A percentile compares a stretch with the other conserved stretches of the same genome.
phyloP scores from a whole-genome alignment of 441 rosid species.

The Raphanus hybrid region DNA sequence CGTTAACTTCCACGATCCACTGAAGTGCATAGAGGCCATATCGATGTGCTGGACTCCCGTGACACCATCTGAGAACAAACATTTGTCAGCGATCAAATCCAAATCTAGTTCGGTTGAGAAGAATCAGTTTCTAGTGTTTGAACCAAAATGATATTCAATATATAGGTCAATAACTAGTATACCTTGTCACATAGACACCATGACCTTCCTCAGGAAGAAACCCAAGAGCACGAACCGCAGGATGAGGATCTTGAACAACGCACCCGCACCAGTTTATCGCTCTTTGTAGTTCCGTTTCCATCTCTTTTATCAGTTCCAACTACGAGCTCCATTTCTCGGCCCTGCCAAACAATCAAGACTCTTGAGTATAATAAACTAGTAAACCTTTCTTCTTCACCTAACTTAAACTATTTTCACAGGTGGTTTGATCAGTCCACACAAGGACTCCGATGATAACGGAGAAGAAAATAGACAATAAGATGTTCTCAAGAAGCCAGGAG shows the following conservation, averaged over 20 bases:
- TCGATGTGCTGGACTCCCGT: constrained; percentile 93
- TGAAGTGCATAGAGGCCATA: constrained; percentile 89
- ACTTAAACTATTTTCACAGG: neutral
- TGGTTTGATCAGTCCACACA: neutral
- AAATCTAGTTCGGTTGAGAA: neutral
- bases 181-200: constrained; percentile 92
- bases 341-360: constrained; percentile 55
- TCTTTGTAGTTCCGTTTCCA: constrained; percentile 85
- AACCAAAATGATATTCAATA: neutral
- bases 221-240: constrained; percentile 97
- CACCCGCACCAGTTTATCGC: constrained; percentile 94
- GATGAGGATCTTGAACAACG: constrained; percentile 92
- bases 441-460: constrained; percentile 1
- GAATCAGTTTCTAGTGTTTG: constrained; percentile 1
- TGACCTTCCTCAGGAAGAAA: constrained; percentile 99
- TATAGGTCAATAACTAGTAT: constrained; percentile 36
- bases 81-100: constrained; percentile 12
- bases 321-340: constrained; percentile 71
- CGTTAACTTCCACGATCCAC: constrained; percentile 96
- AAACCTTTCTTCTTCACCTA: constrained; percentile 2
- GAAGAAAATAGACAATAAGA: neutral
- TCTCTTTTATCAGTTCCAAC: constrained; percentile 94
- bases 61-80: constrained; percentile 66
- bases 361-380: constrained; percentile 12
- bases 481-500: constrained; percentile 10